Conservation (phyloP, 768 basidiomycete genomes). For the Phlebiopsis gigantea region DNA sequence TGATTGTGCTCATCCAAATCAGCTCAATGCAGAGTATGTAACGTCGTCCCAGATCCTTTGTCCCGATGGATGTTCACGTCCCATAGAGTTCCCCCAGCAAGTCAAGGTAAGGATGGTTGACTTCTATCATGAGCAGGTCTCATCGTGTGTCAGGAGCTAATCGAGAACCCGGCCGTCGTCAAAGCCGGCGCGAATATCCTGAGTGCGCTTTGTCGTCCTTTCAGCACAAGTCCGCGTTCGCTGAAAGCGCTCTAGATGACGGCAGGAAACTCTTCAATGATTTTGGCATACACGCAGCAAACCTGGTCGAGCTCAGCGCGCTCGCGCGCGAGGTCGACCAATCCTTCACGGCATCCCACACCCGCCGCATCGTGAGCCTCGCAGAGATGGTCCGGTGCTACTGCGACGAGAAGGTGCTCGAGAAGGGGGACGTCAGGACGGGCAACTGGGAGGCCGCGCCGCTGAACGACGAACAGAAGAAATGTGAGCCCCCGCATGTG, state of each 20-base stretch:
- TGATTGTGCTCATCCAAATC: slow-evolving; percentile 43
- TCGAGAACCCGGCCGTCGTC: slow-evolving; percentile 33
- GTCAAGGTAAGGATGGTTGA: slow-evolving; percentile 29
- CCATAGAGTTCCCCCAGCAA: slow-evolving; percentile 39
- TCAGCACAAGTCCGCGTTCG: neutral
- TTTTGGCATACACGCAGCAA: slow-evolving; percentile 36
- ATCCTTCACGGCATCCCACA: slow-evolving; percentile 27
- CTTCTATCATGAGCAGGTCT: neutral
- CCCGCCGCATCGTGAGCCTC: slow-evolving; percentile 37
- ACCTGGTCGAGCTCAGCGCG: slow-evolving; percentile 41
- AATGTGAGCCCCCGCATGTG: slow-evolving; percentile 28
- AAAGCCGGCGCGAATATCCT: slow-evolving; percentile 47
- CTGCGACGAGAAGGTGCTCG: slow-evolving; percentile 28
- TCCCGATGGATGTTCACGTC: too few species aligned
- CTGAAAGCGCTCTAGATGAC: slow-evolving; percentile 30
- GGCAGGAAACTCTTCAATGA: slow-evolving; percentile 44
- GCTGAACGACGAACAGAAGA: slow-evolving; percentile 32
- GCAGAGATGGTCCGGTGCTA: slow-evolving; percentile 40
- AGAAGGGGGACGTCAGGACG: slow-evolving; percentile 41
- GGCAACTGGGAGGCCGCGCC: slow-evolving; percentile 39
- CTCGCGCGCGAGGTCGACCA: slow-evolving; percentile 37
- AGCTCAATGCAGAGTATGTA: slow-evolving; percentile 40
- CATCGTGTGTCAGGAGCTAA: slow-evolving; percentile 31
- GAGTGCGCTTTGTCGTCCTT: slow-evolving; percentile 27
- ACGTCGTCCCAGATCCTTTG: neutral